Conservation (phyloP, 768 basidiomycete genomes). For the Gloeophyllum trabeum region DNA sequence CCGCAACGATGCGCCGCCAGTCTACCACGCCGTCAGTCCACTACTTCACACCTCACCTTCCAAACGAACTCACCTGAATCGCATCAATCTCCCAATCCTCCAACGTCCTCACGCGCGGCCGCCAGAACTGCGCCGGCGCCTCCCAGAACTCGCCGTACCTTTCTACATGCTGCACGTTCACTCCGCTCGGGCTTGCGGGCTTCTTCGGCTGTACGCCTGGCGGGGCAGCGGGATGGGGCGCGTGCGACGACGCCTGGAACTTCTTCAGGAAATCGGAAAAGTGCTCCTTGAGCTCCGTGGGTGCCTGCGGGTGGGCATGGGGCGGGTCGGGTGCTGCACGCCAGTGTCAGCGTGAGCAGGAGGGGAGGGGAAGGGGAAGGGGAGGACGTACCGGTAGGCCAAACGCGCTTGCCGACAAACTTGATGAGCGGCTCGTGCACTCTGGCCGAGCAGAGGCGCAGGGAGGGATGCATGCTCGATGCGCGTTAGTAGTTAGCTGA, state of each 20-base stretch:
- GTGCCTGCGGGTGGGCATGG: constrained; percentile 57
- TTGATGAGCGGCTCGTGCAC: constrained; percentile 14
- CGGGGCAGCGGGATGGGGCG: neutral
- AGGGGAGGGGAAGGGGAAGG: neutral
- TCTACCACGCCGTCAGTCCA: too few relatives aligned
- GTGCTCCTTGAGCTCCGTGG: constrained; percentile 41
- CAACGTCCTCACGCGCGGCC: constrained; percentile 33
- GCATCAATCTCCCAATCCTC: constrained; percentile 54
- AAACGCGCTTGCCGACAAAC: constrained; percentile 13
- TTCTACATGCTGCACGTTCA: constrained; percentile 1
- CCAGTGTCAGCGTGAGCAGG: neutral
- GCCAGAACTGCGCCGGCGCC: constrained; percentile 50
- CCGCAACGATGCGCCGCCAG: constrained; percentile 53
- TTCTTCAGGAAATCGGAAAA: constrained; percentile 34
- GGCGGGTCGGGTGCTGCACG: constrained; percentile 23
- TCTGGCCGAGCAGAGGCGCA: constrained; percentile 2
- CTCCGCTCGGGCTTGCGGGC: constrained; percentile 1
- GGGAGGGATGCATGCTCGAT: constrained; percentile 7
- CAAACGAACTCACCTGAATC: constrained; percentile 45
- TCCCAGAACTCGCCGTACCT: constrained; percentile 51
- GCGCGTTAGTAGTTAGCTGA: too few relatives aligned
- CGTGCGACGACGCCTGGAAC: constrained; percentile 14
- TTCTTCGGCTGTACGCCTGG: neutral
- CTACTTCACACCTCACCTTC: too few relatives aligned
- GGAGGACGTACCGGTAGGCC: constrained; percentile 3